Conservation (phyloP, 495 filamentous ascomycete species). For the Penicillium tannophilum region DNA sequence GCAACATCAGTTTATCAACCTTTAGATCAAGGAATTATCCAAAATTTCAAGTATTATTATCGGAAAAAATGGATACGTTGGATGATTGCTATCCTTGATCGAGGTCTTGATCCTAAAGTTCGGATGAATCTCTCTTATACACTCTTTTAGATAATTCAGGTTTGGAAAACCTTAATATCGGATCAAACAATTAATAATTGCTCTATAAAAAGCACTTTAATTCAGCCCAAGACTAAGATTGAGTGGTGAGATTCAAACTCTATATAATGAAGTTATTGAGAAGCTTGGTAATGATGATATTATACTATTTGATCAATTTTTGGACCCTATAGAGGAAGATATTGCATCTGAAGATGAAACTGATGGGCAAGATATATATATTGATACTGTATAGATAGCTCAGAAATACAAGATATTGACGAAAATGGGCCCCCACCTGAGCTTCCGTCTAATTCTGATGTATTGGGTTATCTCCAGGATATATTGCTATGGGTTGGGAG, state of each 20-base stretch:
- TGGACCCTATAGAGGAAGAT: too few relatives aligned
- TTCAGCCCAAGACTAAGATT: background rate
- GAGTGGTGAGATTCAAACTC: background rate
- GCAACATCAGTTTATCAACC: slow-evolving; percentile 28
- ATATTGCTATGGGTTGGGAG: slow-evolving; percentile 7
- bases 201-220: slow-evolving; percentile 3
- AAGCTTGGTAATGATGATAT: too few relatives aligned
- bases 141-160: slow-evolving; percentile 4
- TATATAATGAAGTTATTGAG: background rate
- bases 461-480: background rate
- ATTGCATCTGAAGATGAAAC: too few relatives aligned
- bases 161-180: background rate
- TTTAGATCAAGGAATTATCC: slow-evolving; percentile 34
- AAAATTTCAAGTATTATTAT: slow-evolving; percentile 28
- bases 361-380: too few relatives aligned
- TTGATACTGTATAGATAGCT: background rate
- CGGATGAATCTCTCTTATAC: slow-evolving; percentile 7
- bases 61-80: slow-evolving; percentile 21
- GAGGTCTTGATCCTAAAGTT: slow-evolving; percentile 5
- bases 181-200: slow-evolving; percentile 9
- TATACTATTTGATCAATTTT: too few relatives aligned
- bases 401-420: background rate
- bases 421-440: background rate
- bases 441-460: slow-evolving; percentile 6
- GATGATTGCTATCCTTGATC: slow-evolving; percentile 14